Base-by-base conservation (phyloP, 192 early-diverging fungal genomes). In the Spinellus fusiger region DNA sequence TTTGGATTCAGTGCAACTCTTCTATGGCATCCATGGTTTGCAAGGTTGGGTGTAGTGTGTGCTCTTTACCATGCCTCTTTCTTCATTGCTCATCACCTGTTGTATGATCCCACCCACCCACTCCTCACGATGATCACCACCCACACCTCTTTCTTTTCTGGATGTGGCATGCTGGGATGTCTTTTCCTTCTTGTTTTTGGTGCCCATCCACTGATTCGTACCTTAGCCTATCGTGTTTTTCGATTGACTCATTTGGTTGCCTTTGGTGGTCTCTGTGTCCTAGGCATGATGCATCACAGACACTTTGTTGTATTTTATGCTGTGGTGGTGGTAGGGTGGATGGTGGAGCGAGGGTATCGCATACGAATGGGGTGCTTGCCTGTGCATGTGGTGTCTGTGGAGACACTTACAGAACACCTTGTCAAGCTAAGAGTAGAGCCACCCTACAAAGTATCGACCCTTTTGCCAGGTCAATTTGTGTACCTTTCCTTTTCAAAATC, bases 1-100 rank as follows among this genome's bases (percentile, higher is more conserved):
- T 49, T 65, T 27, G 18, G 32, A 12, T 12, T 51, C 4, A 25
- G 25, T 0, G 8, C 23, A 2, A 59, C 64, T 5, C 8, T 66
- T 1, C 25, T 13, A 0, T 66, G 64, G 64, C 64, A 66, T 27
- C 18, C 29, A 23, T 66, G 64, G 64, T 53, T 66, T 33, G 64
- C 34, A 1, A 15, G 55, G 7, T 37, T 51, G 3, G 64, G 49
- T 0, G 22, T 32, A 13, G 20, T 66, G 16, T 28, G 46, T 26
- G 50, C 25, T 2, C 23, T 59, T n/a, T 66, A 59, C 26, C 64
- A 66, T 33, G 64, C 23, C 3, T 44, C 49, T 0, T 59, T 52
- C 46, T 49, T 59, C 20, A 18, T 46, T 0, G 22, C 57, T 5
- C 33, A 20, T 7, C 29, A 66, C 29, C 59, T 59, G n/a, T 22